Evolutionary conservation across 2,329 filamentous ascomycete species (phyloP).

Genomic region (Cadophora sp.): DNA sequence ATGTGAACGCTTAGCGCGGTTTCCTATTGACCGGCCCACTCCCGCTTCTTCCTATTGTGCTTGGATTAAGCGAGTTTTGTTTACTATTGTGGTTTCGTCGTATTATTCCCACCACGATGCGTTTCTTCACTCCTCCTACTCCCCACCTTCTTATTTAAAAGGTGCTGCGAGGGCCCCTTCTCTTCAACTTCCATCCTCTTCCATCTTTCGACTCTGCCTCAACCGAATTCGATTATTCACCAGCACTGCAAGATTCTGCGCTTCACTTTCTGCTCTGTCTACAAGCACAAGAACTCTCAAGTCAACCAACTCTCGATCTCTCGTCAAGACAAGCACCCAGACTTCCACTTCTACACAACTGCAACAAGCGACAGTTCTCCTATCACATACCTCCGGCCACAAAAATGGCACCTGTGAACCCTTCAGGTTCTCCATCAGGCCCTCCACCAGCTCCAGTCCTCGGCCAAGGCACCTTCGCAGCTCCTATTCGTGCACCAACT

Average conservation of each 20-base stretch:
- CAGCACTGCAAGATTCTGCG: neutral
- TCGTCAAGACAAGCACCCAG: neutral
- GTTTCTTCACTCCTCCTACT: neutral
- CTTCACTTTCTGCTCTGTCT: neutral
- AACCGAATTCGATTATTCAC: neutral
- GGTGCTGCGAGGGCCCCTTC: neutral
- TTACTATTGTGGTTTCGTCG: slow-evolving; percentile 16
- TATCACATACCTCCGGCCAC: neutral
- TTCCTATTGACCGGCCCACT: slow-evolving; percentile 16
- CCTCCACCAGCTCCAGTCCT: slow-evolving; percentile 16
- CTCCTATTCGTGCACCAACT: neutral
- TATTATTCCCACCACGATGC: slow-evolving; percentile 3
- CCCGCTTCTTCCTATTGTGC: slow-evolving; percentile 17
- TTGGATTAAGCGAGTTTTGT: slow-evolving; percentile 6
- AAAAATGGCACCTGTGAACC: slow-evolving; percentile 16
- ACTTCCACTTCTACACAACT: neutral
- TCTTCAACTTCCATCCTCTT: neutral
- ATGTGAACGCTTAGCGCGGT: slow-evolving; percentile 13
- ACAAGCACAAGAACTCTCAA: neutral
- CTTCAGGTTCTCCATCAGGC: slow-evolving; percentile 1
- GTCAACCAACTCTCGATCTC: neutral
- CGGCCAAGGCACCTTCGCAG: slow-evolving; percentile 11
- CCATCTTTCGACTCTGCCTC: slow-evolving; percentile 4
- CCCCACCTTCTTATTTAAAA: neutral
- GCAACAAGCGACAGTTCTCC: neutral